Evolutionary conservation across 805 yeast species (phyloP), one percentile per base, ranked within the genome.

Genomic region (Saccharomycopsis sp.): DNA sequence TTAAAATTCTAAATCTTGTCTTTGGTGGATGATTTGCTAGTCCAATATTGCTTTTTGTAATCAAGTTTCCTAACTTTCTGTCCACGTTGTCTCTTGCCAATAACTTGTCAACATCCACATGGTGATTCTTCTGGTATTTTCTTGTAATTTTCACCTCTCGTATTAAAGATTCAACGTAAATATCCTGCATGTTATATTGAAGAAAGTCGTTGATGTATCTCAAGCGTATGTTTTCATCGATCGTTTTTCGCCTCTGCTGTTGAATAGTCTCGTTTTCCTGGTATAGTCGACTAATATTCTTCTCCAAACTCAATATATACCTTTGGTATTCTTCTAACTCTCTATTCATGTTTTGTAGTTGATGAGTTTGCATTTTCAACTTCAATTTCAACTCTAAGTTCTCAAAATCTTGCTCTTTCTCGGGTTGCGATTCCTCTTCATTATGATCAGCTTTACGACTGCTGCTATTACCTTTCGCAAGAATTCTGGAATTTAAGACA

Each of bases 111-210:
- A 44, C 16, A 44, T 44, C 21, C 16, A 44, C 8, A 18, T 44
- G 21, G 21, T 5, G 16, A 44, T 44, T 12, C 16, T 44, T 44
- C 16, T 44, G 48, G 21, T 16, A 44, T 44, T 44, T 44, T 16
- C 16, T n/a, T 5, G 48, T 16, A 16, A 50, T 15, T 5, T 47
- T n/a, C 47, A 55, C 23, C 14, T 18, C 21, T 34, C 40, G 29
- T 15, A 40, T 40, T 52, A 55, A 24, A 12, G 40, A 50, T 14
- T 55, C 57, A n/a, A 55, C 57, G 34, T 34, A 55, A 9, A 50
- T 41, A 15, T 55, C 54, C 41, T 55, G 50, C 24, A 55, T 50
- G 29, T 40, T 37, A 29, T 55, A 55, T 5, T 29, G n/a, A 3
- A 55, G 24, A 46, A 44, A 55, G 2, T 23, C 24, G 50, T 55